A percentile compares a stretch with the other conserved stretches of the same genome.
These are phyloP conservation scores for Monascus ruber DNA, from an alignment of 2,329 filamentous ascomycete genomes.

Conservation along the genomic window DNA sequence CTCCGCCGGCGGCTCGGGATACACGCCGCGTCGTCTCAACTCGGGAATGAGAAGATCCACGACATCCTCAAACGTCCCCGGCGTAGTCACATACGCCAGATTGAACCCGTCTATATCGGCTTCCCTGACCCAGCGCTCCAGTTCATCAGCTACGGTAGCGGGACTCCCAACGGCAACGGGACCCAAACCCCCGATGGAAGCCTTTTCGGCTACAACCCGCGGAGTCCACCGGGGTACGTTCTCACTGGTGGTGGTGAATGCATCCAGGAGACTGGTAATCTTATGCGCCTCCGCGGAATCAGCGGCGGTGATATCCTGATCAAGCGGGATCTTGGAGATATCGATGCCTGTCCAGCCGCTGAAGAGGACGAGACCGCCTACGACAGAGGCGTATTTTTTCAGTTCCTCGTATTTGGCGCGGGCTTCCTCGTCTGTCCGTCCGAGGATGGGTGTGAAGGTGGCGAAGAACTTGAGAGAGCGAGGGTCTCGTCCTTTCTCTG, in stretches of 20 bases:
- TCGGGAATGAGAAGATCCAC: constrained; percentile 41
- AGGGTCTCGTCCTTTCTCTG: constrained; percentile 43
- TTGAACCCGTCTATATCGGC: constrained; percentile 34
- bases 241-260: constrained; percentile 39
- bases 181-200: constrained; percentile 39
- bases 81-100: constrained; percentile 39
- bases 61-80: constrained; percentile 42
- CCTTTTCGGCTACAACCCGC: constrained; percentile 34
- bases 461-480: constrained; percentile 46
- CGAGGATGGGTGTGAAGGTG: constrained; percentile 41
- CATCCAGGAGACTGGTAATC: constrained; percentile 39
- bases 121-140: constrained; percentile 36
- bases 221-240: constrained; percentile 38
- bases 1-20: constrained; percentile 25
- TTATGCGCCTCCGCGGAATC: constrained; percentile 45
- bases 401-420: constrained; percentile 40
- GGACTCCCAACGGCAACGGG: constrained; percentile 39
- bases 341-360: constrained; percentile 52
- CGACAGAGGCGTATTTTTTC: constrained; percentile 41
- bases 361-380: constrained; percentile 46
- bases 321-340: constrained; percentile 45
- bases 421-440: constrained; percentile 43
- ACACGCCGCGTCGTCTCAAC: constrained; percentile 31
- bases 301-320: constrained; percentile 44
- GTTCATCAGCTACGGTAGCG: constrained; percentile 35